These are phyloP conservation scores for Tolypocladium tundrense DNA, from an alignment of 2,329 filamentous ascomycete species.

Conservation along the genomic window DNA sequence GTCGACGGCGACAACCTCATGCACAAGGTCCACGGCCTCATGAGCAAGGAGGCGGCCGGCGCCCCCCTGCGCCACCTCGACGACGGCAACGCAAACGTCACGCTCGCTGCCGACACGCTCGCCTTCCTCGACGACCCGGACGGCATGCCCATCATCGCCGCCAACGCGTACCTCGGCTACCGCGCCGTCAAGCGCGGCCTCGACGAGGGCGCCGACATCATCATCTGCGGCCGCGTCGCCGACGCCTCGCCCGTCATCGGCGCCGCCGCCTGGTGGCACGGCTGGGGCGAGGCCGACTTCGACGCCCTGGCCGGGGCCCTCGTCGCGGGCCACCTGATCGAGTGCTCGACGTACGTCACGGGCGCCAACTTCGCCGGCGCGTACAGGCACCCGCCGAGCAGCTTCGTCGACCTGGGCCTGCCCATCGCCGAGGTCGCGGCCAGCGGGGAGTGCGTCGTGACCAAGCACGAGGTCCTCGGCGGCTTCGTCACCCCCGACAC, in stretches of 20 bases:
- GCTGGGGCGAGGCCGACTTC: slow-evolving; percentile 32
- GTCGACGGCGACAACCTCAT: slow-evolving; percentile 27
- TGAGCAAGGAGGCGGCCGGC: not conserved
- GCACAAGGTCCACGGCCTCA: slow-evolving; percentile 5
- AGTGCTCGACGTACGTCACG: slow-evolving; percentile 39
- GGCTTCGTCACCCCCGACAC: slow-evolving; percentile 25
- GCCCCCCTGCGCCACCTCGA: slow-evolving; percentile 13
- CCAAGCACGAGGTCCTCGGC: slow-evolving; percentile 34
- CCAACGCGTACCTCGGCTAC: slow-evolving; percentile 42
- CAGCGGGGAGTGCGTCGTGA: slow-evolving; percentile 35
- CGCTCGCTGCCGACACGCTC: slow-evolving; percentile 7
- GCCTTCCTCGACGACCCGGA: slow-evolving; percentile 9
- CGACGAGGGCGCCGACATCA: slow-evolving; percentile 27
- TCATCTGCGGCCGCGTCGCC: slow-evolving; percentile 31
- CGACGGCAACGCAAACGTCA: slow-evolving; percentile 8
- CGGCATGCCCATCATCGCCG: slow-evolving; percentile 12
- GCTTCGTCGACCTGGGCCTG: slow-evolving; percentile 27
- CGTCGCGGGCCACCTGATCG: slow-evolving; percentile 38
- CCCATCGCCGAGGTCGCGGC: slow-evolving; percentile 37
- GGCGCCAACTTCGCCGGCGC: slow-evolving; percentile 40
- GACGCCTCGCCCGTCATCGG: slow-evolving; percentile 39
- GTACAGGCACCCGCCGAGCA: slow-evolving; percentile 10
- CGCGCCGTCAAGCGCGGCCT: slow-evolving; percentile 28
- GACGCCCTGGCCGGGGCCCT: slow-evolving; percentile 34
- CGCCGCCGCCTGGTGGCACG: slow-evolving; percentile 41